Evolutionary conservation across 495 filamentous ascomycete species (phyloP), one percentile per base, ranked within the genome.

Genomic region (Letharia columbiana): DNA sequence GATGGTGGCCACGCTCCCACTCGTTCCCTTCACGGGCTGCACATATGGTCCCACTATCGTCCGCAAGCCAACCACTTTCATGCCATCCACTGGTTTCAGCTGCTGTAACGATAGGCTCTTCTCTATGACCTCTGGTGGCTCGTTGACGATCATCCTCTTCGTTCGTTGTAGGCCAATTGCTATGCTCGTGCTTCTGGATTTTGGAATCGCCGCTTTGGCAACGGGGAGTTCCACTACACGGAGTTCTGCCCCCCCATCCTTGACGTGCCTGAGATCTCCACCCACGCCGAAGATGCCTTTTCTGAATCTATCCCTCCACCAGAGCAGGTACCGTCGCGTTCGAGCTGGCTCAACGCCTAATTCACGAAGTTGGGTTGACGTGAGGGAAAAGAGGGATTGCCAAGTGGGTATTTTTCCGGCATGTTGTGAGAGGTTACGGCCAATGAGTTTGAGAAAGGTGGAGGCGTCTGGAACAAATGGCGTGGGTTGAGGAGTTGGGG

Each of bases 361-460:
- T 63, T 92, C 87, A 50, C 86, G 83, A 65, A 98, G 82, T 73
- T 98, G 88, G 35, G 79, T 67, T 2, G 89, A 90, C n/a, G 80
- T 85, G 58, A 92, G 77, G 20, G 83, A 81, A 80, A 98, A 98
- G 33, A 98, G 83, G 11, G 88, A 83, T 35, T 92, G 89, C 94
- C 94, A 98, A 40, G 87, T 87, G 7, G 88, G 84, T 67, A 98
- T 88, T 74, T 98, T 83, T 72, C 86, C 77, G 15, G 87, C 84
- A 76, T 97, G 90, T 69, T 89, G 83, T 61, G 81, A 83, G 69
- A 96, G 84, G 69, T 86, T 85, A 66, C 94, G 94, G 72, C 94
- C 94, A 77, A 98, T 98, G 41, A 96, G 76, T 9, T 83, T 89
- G 66, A 98, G 89, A 79, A 98, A 98, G 60, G 92, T 96, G 65